Evolutionary conservation across 2,329 filamentous ascomycete species (phyloP), one percentile per base, ranked within the genome.

Genomic region (Myriangium duriaei): DNA sequence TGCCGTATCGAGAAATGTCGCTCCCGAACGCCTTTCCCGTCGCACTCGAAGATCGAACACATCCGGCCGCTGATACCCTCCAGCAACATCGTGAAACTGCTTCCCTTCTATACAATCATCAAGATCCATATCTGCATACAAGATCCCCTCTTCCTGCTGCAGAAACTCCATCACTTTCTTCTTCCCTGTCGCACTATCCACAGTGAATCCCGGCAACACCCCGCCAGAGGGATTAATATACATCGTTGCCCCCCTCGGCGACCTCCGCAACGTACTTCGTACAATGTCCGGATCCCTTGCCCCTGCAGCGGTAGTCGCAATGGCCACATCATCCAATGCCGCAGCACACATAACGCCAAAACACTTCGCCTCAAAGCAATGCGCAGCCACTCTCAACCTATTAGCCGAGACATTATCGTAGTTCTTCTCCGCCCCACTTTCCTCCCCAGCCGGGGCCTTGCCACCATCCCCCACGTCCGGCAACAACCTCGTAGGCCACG

Each of bases 281-380:
- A 65, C 45, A 5, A 48, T 30, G 4, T 55, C 52, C 1, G 51
- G 40, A 17, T 56, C 43, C 2, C 43, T 43, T 1, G 58, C 51
- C 0, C 55, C 57, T 0, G 45, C 47, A 0, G 56, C 32, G 17
- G 47, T 38, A 24, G 45, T 43, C 2, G 62, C 51, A 2, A 68
- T 57, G 0, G 59, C 58, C 11, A 62, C 55, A 0, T 58, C 30
- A 13, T 60, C 63, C 1, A 73, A 50, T 14, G 60, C 48, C 0
- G 62, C 63, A 0, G 65, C 58, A 43, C 67, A 69, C 11, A 71
- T 48, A 1, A 74, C 60, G 0, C 69, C 70, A 32, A 73, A 74
- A 30, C 63, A 68, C 44, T 74, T 74, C 0, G 66, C 69, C 39
- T 74, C 71, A 44, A 75, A 74, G 44, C 69, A 73, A 48, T 74